A percentile compares a stretch with the other conserved stretches of the same genome.
phyloP scores from a whole-genome alignment of 2,329 filamentous ascomycete genomes.

The Microsporum audouinii region DNA sequence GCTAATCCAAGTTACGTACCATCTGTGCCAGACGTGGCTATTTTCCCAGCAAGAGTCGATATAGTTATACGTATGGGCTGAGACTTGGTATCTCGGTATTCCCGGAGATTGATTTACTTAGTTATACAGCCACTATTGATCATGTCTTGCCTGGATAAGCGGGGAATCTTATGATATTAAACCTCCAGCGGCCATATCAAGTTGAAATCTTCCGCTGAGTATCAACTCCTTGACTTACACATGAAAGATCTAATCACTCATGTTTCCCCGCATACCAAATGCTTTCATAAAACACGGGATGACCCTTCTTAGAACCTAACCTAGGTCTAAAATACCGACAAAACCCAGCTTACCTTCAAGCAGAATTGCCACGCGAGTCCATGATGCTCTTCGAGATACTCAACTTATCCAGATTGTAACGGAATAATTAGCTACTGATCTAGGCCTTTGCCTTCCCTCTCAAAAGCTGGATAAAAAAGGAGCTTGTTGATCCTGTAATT shows the following conservation, averaged over 20 bases:
- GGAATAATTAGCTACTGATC: slow-evolving; percentile 74
- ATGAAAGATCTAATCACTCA: slow-evolving; percentile 68
- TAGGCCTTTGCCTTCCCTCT: slow-evolving; percentile 54
- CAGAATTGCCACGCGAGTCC: slow-evolving; percentile 57
- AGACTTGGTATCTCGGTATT: slow-evolving; percentile 59
- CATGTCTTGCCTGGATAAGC: slow-evolving; percentile 50
- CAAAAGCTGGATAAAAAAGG: slow-evolving; percentile 29
- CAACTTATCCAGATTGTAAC: slow-evolving; percentile 67
- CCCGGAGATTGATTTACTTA: slow-evolving; percentile 70
- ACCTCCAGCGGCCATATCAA: slow-evolving; percentile 54
- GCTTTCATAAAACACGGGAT: slow-evolving; percentile 82
- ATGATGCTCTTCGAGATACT: slow-evolving; percentile 50
- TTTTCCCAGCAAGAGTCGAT: slow-evolving; percentile 53
- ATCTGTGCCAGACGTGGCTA: slow-evolving; percentile 54
- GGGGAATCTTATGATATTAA: slow-evolving; percentile 43
- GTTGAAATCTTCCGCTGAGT: slow-evolving; percentile 60
- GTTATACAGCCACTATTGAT: slow-evolving; percentile 60
- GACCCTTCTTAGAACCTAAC: slow-evolving; percentile 64
- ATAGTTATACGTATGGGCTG: slow-evolving; percentile 53
- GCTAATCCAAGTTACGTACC: slow-evolving; percentile 63
- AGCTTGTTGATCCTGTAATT: no score
- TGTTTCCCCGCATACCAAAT: slow-evolving; percentile 53
- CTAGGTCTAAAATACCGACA: slow-evolving; percentile 54
- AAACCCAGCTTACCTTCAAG: slow-evolving; percentile 66
- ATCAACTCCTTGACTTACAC: slow-evolving; percentile 58